phyloP scores from a whole-genome alignment of 208 protist genomes.

The Crithidia thermophila region DNA sequence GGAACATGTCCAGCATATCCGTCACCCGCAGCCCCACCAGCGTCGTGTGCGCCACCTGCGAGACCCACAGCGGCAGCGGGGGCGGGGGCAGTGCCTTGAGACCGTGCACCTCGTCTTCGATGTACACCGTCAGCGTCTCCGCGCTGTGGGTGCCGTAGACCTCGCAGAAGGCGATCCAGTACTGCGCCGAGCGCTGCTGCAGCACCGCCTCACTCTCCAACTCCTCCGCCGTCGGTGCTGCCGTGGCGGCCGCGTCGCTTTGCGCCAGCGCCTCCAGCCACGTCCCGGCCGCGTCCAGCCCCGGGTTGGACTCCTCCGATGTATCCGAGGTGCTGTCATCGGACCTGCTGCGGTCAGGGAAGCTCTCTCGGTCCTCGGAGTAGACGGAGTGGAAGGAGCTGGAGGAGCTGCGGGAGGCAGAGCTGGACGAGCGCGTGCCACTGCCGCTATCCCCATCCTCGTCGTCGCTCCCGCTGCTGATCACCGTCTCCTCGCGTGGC shows the following conservation, averaged over 20 bases:
- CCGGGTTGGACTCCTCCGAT: background rate
- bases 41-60: constrained; percentile 44
- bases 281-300: constrained; percentile 36
- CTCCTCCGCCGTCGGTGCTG: constrained; percentile 24
- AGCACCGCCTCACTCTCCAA: constrained; percentile 42
- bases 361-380: constrained; percentile 48
- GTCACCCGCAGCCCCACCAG: constrained; percentile 48
- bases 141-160: constrained; percentile 75
- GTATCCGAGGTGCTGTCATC: constrained; percentile 3
- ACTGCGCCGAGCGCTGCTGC: constrained; percentile 51
- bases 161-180: constrained; percentile 77
- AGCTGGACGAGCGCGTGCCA: constrained; percentile 10
- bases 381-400: constrained; percentile 41
- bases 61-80: constrained; percentile 50
- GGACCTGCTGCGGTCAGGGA: constrained; percentile 18
- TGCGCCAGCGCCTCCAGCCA: constrained; percentile 33
- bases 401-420: constrained; percentile 16
- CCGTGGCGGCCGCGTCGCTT: constrained; percentile 10
- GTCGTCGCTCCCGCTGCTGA: background rate
- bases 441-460: background rate
- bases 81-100: constrained; percentile 57
- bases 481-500: background rate
- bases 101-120: constrained; percentile 50
- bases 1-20: constrained; percentile 51
- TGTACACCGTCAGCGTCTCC: constrained; percentile 51